Evolutionary conservation across 1,284 basidiomycete species (phyloP).

Genomic region (Trichosporon coremiiforme): DNA sequence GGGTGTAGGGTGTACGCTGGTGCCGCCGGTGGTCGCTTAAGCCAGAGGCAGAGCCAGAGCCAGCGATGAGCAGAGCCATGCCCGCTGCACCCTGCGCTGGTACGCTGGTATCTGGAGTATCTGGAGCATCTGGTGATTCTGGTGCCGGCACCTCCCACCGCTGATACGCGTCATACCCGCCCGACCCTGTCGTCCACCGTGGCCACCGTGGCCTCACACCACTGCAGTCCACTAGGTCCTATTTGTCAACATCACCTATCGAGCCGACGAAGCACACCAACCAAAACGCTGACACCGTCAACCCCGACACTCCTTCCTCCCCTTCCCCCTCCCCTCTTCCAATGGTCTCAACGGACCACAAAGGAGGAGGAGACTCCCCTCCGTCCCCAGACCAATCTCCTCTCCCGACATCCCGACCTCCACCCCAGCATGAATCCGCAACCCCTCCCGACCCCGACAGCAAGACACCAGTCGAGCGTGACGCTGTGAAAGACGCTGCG

Average conservation of each 20-base stretch:
- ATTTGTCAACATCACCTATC: background rate
- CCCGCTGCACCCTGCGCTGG: no score
- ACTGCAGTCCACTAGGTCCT: background rate
- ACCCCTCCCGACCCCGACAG: background rate
- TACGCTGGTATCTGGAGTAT: no score
- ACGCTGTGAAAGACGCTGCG: background rate
- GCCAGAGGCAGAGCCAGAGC: background rate
- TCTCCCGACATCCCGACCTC: background rate
- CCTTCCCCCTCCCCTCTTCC: background rate
- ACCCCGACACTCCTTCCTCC: background rate
- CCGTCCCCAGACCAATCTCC: background rate
- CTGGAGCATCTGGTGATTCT: background rate
- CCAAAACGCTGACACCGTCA: background rate
- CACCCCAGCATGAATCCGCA: background rate
- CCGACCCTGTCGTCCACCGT: background rate
- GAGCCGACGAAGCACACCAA: no score
- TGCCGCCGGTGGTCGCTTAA: no score
- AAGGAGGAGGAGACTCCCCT: slow-evolving; percentile 20
- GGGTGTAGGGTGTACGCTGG: no score
- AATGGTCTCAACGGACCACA: slow-evolving; percentile 22
- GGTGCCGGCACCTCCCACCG: background rate
- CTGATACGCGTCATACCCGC: slow-evolving; percentile 12
- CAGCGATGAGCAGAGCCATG: background rate
- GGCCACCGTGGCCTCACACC: background rate
- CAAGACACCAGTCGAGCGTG: background rate